phyloP scores from a whole-genome alignment of 768 basidiomycete genomes.

The Lactarius sp. region DNA sequence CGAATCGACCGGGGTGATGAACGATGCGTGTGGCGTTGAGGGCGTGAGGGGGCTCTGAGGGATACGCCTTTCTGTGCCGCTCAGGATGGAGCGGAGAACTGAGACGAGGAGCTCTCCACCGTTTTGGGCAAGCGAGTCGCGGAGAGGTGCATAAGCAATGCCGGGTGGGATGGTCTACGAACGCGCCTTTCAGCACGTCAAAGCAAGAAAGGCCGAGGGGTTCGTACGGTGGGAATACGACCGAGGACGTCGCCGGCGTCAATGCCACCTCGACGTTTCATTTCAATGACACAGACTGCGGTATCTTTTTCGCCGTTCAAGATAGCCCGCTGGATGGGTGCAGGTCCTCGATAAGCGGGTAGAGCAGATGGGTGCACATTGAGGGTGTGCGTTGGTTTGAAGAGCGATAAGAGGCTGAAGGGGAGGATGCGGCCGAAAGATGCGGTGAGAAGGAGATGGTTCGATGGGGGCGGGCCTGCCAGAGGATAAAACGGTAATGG shows the following conservation, averaged over 20 bases:
- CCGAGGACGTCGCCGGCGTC: constrained; percentile 77
- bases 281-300: constrained; percentile 78
- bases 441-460: constrained; percentile 73
- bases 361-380: constrained; percentile 91
- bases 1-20: constrained; percentile 51
- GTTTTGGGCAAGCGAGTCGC: constrained; percentile 51
- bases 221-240: constrained; percentile 44
- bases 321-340: constrained; percentile 83
- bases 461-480: constrained; percentile 26
- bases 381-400: constrained; percentile 53
- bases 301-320: constrained; percentile 61
- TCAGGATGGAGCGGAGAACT: constrained; percentile 58
- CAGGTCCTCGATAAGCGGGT: constrained; percentile 83
- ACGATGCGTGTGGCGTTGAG: constrained; percentile 47
- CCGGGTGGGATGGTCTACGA: constrained; percentile 48
- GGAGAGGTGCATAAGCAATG: constrained; percentile 50
- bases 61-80: constrained; percentile 43
- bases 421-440: constrained; percentile 89
- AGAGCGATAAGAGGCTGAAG: constrained; percentile 51
- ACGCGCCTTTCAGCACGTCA: neutral
- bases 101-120: constrained; percentile 72
- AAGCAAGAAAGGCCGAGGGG: neutral
- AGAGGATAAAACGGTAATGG: constrained; percentile 36
- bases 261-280: constrained; percentile 56
- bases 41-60: constrained; percentile 5